These are phyloP conservation scores for Gyromitra esculenta DNA, from an alignment of 2,329 filamentous ascomycete species.

Conservation along the genomic window DNA sequence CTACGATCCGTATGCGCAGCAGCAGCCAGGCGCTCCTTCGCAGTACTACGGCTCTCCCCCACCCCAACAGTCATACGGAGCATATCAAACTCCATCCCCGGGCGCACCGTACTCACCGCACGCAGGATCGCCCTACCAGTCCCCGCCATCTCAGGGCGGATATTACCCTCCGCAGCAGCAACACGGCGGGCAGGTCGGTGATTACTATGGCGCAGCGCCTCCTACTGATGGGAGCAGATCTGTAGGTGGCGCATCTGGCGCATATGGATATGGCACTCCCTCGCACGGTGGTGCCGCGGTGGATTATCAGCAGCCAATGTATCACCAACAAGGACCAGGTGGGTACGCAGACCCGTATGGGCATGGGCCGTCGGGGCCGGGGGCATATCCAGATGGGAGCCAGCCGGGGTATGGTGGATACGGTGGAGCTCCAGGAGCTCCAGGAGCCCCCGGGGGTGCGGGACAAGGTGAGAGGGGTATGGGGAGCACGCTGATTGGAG, in stretches of 20 bases:
- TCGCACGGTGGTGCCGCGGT: conserved; percentile 4
- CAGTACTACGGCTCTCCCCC: conserved; percentile 32
- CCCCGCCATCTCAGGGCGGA: conserved; percentile 34
- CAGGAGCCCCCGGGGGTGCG: conserved; percentile 27
- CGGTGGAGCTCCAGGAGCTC: conserved; percentile 23
- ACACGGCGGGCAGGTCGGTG: conserved; percentile 25
- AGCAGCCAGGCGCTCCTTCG: not conserved
- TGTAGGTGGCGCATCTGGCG: not conserved
- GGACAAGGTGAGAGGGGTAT: conserved; percentile 48
- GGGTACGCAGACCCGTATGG: conserved; percentile 32
- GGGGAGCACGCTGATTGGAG: conserved; percentile 48
- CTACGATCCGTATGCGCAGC: conserved; percentile 38
- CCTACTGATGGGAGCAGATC: conserved; percentile 34
- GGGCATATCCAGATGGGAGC: conserved; percentile 45
- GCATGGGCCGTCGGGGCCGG: conserved; percentile 33
- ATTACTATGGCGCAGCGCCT: conserved; percentile 25
- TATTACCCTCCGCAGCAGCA: conserved; percentile 43
- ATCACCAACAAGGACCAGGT: conserved; percentile 37
- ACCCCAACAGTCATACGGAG: conserved; percentile 39
- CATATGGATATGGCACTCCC: conserved; percentile 1
- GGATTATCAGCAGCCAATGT: conserved; percentile 41
- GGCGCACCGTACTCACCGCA: conserved; percentile 19
- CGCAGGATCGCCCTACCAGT: conserved; percentile 16
- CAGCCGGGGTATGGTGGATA: conserved; percentile 30
- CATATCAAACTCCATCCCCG: conserved; percentile 23